Evolutionary conservation across 768 basidiomycete genomes (phyloP).

Genomic region (Antrodiella citrinella): DNA sequence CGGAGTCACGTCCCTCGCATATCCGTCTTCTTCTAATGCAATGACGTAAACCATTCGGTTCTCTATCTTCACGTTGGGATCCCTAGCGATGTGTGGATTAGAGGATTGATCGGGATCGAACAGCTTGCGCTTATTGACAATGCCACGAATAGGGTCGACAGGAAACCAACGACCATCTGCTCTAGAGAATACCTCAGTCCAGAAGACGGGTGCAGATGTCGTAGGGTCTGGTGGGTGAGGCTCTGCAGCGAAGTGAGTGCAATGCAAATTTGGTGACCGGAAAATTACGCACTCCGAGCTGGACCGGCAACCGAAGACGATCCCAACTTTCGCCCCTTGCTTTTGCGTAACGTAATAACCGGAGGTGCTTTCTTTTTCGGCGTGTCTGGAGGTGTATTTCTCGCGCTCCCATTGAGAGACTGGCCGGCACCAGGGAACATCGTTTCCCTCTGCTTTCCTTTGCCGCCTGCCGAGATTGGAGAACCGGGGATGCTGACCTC

Average conservation of each 20-base stretch:
- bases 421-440: slow-evolving; percentile 33
- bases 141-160: slow-evolving; percentile 78
- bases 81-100: slow-evolving; percentile 14
- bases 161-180: slow-evolving; percentile 89
- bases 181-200: slow-evolving; percentile 95
- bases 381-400: slow-evolving; percentile 23
- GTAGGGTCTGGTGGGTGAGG: slow-evolving; percentile 41
- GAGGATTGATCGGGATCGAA: slow-evolving; percentile 60
- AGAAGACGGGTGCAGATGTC: slow-evolving; percentile 78
- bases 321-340: slow-evolving; percentile 36
- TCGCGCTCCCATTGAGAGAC: slow-evolving; percentile 27
- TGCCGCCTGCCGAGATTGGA: slow-evolving; percentile 10
- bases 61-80: slow-evolving; percentile 32
- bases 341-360: slow-evolving; percentile 51
- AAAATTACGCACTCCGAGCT: no score
- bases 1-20: slow-evolving; percentile 83
- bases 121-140: slow-evolving; percentile 71
- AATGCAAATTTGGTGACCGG: no score
- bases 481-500: slow-evolving; percentile 23
- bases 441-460: slow-evolving; percentile 11
- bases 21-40: slow-evolving; percentile 92
- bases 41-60: slow-evolving; percentile 92
- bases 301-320: no score
- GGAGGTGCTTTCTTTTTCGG: slow-evolving; percentile 51
- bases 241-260: slow-evolving; percentile 8